Conservation (phyloP, 257 asterid species). For the Ballota nigra region DNA sequence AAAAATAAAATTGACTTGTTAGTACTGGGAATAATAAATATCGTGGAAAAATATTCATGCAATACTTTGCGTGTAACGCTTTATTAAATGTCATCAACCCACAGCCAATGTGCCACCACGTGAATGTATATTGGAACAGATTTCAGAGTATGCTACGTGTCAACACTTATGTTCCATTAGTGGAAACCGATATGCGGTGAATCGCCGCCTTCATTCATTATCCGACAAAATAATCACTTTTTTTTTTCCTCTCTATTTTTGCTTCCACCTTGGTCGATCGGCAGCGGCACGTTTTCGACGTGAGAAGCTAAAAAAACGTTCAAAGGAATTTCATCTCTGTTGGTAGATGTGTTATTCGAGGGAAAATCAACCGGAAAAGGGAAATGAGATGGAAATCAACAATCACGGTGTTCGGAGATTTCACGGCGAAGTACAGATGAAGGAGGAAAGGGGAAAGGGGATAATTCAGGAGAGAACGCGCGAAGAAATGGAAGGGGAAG, state of each 20-base stretch:
- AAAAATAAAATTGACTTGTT: too few species aligned
- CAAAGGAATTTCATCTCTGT: too few species aligned
- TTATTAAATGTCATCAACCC: too few species aligned
- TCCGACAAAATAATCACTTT: slow-evolving; percentile 19
- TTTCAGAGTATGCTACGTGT: slow-evolving; percentile 30
- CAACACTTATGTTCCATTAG: slow-evolving; percentile 18
- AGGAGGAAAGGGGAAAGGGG: not conserved
- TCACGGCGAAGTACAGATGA: not conserved
- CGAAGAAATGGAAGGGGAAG: not conserved
- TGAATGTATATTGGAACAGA: not conserved
- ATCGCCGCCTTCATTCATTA: slow-evolving; percentile 33
- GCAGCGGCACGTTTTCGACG: too few species aligned
- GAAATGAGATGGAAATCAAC: slow-evolving; percentile 6
- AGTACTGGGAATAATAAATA: too few species aligned
- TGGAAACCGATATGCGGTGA: slow-evolving; percentile 33
- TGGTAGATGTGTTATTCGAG: not conserved
- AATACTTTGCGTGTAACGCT: too few species aligned
- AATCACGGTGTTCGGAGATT: not conserved
- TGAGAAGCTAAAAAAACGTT: too few species aligned
- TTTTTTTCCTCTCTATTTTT: not conserved
- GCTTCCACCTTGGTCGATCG: not conserved
- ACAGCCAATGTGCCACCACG: not conserved
- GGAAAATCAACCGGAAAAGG: slow-evolving; percentile 1
- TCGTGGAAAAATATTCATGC: too few species aligned
- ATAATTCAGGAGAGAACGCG: not conserved